Base-by-base conservation (phyloP, 768 basidiomycete species). In the Lentinula aciculospora region DNA sequence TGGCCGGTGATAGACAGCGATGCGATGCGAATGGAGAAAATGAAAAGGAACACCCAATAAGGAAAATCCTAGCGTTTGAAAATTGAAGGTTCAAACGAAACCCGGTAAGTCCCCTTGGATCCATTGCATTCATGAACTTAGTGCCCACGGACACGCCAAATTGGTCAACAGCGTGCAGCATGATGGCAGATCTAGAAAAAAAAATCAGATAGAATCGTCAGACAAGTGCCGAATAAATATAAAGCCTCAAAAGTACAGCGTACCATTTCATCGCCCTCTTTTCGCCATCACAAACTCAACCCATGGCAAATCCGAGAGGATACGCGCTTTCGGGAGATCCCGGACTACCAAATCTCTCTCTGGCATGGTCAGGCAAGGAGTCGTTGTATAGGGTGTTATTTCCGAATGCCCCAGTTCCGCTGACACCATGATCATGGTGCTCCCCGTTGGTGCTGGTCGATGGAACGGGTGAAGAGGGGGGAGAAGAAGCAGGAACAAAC, bases 281-380 rank as follows among this genome's bases (percentile, higher is more conserved):
- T 45, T 19, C n/a, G 39, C 25, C 17, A 27, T 44, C 27, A 12
- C 19, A 17, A 28, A 37, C 53, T 56, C 29, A 56, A 32, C 54
- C 54, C 54, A 56, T 56, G 3, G 54, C 54, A 32, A 56, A 56
- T 21, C 54, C 54, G 4, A 56, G 32, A 27, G 54, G 54, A 45
- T 56, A 56, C 8, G 54, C 54, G 34, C 27, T 56, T 27, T 56
- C 54, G 5, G 54, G 17, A 46, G 54, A 42, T 9, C 54, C 42
- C 15, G 54, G 40, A 23, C 54, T 56, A 44, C 54, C 28, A 45
- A 45, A 56, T 9, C 54, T 42, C 9, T 56, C 54, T 36, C 54
- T 31, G 9, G 40, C 37, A 56, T 56, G 29, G 32, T 42, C 54
- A 19, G 39, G 54, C 23, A 42, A 29, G 37, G 53, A 5, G 17